Evolutionary conservation across 768 basidiomycete species (phyloP), one percentile per base, ranked within the genome.

Genomic region (Russula virescens): DNA sequence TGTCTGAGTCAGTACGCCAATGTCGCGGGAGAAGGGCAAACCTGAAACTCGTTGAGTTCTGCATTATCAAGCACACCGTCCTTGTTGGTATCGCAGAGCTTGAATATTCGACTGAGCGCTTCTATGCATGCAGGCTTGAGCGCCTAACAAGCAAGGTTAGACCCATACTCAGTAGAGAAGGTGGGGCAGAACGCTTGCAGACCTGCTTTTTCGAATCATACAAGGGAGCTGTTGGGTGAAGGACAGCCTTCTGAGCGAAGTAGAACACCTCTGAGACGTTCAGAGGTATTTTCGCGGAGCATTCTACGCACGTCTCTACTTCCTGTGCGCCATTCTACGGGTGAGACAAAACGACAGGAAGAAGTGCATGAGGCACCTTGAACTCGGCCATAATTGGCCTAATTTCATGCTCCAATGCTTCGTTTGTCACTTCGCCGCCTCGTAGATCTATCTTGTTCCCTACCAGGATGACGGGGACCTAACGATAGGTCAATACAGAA

Each of bases 181-280:
- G 55, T 16, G 28, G 18, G 14, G 42, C 64, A 43, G 47, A 55
- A 34, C 1, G 3, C 64, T 60, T n/a, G 72, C 89, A 62, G 71
- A 92, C 92, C 75, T 98, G 95, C 69, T 98, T 93, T 71, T 94
- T 78, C 1, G 94, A 96, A 73, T 99, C 96, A 72, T 98, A 99
- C 21, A 99, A 77, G 7, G 96, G 96, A 7, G 96, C 96, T 1
- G 94, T 96, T 2, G 96, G 96, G 71, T 99, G 94, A 13, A 98
- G 77, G 35, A 99, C 96, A 14, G 96, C 96, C 72, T 97, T 98
- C 75, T 97, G 95, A 1, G 96, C 96, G 73, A 98, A 98, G 74
- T 96, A 98, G 78, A 98, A 94, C 34, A 98, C 94, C 74, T 96
- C 95, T 18, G 94, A 95, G 61, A 98, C 88, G 73, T 98, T 98